Evolutionary conservation across 345 rosid species (phyloP).

Genomic region (Angophora floribunda): DNA sequence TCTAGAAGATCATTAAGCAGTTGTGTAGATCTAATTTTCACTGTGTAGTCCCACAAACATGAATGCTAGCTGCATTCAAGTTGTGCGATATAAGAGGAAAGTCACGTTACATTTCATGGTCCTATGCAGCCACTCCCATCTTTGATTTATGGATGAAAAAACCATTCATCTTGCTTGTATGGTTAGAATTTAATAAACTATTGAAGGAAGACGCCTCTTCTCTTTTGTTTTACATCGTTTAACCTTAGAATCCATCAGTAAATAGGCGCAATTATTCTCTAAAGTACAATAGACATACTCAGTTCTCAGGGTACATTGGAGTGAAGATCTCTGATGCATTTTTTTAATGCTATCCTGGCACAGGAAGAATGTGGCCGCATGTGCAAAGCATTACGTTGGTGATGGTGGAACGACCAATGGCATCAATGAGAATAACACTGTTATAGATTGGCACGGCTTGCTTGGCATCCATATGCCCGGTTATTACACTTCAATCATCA

Average conservation of each 20-base stretch:
- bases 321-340: background rate
- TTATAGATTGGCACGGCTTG: conserved; percentile 41
- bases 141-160: background rate
- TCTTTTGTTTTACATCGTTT: background rate
- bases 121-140: background rate
- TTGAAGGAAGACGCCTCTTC: background rate
- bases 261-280: background rate
- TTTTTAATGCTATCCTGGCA: background rate
- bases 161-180: background rate
- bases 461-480: conserved; percentile 67
- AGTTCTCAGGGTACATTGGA: background rate
- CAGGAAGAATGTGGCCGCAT: conserved; percentile 79
- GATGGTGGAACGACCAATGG: conserved; percentile 84
- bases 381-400: conserved; percentile 87
- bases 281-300: background rate
- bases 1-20: background rate
- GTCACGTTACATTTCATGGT: background rate
- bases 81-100: background rate
- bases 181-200: background rate
- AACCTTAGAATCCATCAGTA: background rate
- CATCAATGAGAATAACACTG: conserved; percentile 62
- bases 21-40: background rate
- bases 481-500: conserved; percentile 52
- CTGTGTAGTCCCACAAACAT: background rate
- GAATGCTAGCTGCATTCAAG: background rate